A percentile compares a stretch with the other conserved stretches of the same genome.
Conservation (phyloP, 2,329 filamentous ascomycete species). For the Botryotinia convoluta region DNA sequence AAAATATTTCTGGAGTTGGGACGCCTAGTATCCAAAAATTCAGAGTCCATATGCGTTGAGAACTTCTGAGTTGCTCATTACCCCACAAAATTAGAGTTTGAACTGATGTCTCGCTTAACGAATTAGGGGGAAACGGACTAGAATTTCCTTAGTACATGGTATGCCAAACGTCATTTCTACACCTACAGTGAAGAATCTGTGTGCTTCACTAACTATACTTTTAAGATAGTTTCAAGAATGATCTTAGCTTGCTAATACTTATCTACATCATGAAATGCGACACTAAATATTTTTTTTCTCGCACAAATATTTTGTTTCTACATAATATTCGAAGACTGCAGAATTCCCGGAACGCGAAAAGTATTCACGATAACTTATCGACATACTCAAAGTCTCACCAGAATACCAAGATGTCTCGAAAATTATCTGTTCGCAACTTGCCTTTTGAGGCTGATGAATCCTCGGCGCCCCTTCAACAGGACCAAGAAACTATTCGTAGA, state of each 20-base stretch:
- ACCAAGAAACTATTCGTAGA: background rate
- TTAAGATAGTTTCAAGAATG: background rate
- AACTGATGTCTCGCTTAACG: background rate
- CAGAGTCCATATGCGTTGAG: background rate
- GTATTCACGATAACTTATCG: background rate
- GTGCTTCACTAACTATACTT: rapidly evolving
- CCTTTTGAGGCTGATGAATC: background rate
- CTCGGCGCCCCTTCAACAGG: background rate
- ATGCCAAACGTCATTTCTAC: background rate
- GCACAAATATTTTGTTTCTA: background rate
- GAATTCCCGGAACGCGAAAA: too few relatives aligned
- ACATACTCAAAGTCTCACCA: background rate
- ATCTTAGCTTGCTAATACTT: background rate
- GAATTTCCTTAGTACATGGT: background rate
- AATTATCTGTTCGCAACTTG: background rate
- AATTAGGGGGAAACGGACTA: background rate
- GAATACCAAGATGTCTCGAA: background rate
- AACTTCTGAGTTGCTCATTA: background rate
- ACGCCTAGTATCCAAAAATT: rapidly evolving
- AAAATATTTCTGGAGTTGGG: rapidly evolving
- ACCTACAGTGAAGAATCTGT: background rate
- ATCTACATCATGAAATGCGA: background rate
- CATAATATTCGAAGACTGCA: rapidly evolving
- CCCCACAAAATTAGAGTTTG: background rate
- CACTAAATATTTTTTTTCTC: background rate